A percentile compares a stretch with the other conserved stretches of the same genome.
Evolutionary conservation across 805 yeast genomes (phyloP).

Genomic region (Wickerhamomyces rabaulensis): DNA sequence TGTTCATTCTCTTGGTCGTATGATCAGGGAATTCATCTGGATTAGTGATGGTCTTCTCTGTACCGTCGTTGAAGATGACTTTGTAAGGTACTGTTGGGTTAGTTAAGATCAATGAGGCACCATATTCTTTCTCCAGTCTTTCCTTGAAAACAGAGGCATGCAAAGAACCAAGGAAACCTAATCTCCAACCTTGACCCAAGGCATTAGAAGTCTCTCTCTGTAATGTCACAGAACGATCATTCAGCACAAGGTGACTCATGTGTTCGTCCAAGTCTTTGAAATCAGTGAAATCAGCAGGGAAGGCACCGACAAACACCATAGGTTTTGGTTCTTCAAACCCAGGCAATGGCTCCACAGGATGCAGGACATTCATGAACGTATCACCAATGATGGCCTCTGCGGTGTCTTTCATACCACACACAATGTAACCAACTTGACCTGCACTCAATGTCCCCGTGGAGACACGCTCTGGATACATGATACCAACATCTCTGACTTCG

Average conservation of each 20-base stretch:
- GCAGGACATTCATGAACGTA: slow-evolving; percentile 64
- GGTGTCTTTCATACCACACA: slow-evolving; percentile 91
- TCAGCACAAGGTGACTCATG: slow-evolving; percentile 79
- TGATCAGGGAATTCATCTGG: slow-evolving; percentile 89
- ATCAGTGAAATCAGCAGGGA: slow-evolving; percentile 92
- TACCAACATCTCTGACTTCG: slow-evolving; percentile 90
- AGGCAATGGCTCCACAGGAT: slow-evolving; percentile 69
- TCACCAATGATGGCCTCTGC: slow-evolving; percentile 89
- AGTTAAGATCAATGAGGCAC: slow-evolving; percentile 85
- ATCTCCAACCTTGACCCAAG: slow-evolving; percentile 95
- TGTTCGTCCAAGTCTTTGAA: slow-evolving; percentile 87
- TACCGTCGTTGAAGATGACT: slow-evolving; percentile 61
- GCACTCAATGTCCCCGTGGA: slow-evolving; percentile 62
- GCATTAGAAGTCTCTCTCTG: slow-evolving; percentile 92
- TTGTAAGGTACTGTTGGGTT: slow-evolving; percentile 96
- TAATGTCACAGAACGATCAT: slow-evolving; percentile 86
- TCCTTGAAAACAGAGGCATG: slow-evolving; percentile 96
- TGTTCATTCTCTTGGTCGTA: slow-evolving; percentile 31
- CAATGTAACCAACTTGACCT: slow-evolving; percentile 92
- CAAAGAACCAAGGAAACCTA: slow-evolving; percentile 89
- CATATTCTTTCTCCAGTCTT: slow-evolving; percentile 87
- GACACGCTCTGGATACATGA: slow-evolving; percentile 87
- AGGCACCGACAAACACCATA: slow-evolving; percentile 98
- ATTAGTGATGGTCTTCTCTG: slow-evolving; percentile 64
- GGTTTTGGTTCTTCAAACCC: slow-evolving; percentile 97